Evolutionary conservation across 495 filamentous ascomycete species (phyloP), one percentile per base, ranked within the genome.

Genomic region (Penicillium manginii): DNA sequence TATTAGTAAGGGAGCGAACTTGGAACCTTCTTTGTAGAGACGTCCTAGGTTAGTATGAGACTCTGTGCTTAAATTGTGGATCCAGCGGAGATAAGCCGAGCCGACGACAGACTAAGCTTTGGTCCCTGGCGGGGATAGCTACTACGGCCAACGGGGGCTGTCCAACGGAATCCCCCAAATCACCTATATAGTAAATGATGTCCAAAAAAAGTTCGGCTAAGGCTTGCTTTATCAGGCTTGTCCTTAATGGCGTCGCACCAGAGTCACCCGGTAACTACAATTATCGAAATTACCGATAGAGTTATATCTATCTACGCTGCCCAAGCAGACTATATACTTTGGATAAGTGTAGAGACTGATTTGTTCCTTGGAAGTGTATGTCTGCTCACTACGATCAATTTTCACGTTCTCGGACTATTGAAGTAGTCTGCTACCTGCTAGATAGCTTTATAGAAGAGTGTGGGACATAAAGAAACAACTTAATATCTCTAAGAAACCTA

Each of bases 261-360:
- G 4, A 42, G 2, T 11, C 33, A 37, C 33, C 33, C 1, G 7
- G 3, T 10, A 50, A 23, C 26, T 15, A 17, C 48, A 14, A 15
- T 50, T 32, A 26, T 9, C 26, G 26, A 18, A 52, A 52, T 14
- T 22, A 52, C 10, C 17, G 50, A 52, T 39, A 22, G 32, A 39
- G 50, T 2, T 52, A 17, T 31, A 39, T 52, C 50, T 31, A 52
- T 52, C 50, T 31, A 52, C 32, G 50, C 29, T 39, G 50, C 50
- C 18, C 50, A 15, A 22, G 50, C 50, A 51, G 49, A 29, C 49
- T 29, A 51, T 52, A 31, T 52, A 31, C 32, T 22, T 39, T 37
- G 31, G n/a, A 35, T 37, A 37, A 19, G 31, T 14, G 17, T 33
- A 26, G 19, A 18, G n/a, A 42, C 39, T 42, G n/a, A 42, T 1